Conservation (phyloP, 2,329 filamentous ascomycete species). For the Xylariaceae sp. region DNA sequence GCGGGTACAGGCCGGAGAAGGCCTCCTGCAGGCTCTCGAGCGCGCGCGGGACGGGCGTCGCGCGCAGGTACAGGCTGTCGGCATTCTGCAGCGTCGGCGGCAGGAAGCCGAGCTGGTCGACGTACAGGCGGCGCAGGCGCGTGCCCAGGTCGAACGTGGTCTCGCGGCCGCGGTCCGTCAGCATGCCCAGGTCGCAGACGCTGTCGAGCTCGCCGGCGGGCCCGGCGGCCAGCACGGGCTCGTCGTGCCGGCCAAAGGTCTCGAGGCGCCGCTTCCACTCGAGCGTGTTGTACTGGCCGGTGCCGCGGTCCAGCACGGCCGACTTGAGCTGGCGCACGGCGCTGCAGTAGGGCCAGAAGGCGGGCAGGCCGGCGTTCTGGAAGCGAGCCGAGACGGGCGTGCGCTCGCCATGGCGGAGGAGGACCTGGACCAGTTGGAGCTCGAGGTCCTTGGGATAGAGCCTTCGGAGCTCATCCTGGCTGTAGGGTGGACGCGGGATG, state of each 20-base stretch:
- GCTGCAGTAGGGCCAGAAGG: conserved; percentile 80
- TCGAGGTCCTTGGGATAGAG: conserved; percentile 77
- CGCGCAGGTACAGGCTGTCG: conserved; percentile 62
- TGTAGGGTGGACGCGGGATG: conserved; percentile 67
- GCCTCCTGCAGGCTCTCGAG: conserved; percentile 71
- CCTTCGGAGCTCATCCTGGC: conserved; percentile 65
- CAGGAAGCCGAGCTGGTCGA: conserved; percentile 67
- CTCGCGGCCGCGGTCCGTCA: conserved; percentile 67
- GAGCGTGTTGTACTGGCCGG: conserved; percentile 34
- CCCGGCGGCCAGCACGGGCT: conserved; percentile 62
- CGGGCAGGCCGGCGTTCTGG: conserved; percentile 60
- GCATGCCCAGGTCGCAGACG: conserved; percentile 71
- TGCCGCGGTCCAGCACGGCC: conserved; percentile 37
- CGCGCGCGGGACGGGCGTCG: conserved; percentile 67
- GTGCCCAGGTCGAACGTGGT: conserved; percentile 63
- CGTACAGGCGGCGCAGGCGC: conserved; percentile 63
- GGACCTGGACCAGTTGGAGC: conserved; percentile 83
- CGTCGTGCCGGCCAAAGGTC: conserved; percentile 64
- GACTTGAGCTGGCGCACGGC: conserved; percentile 62
- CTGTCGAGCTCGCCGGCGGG: conserved; percentile 64
- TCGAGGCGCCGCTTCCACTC: conserved; percentile 71
- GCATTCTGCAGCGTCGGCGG: conserved; percentile 44
- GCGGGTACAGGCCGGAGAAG: conserved; percentile 68
- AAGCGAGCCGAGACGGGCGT: conserved; percentile 86
- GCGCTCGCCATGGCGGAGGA: conserved; percentile 72